A percentile compares a stretch with the other conserved stretches of the same genome.
Conservation (phyloP, 495 filamentous ascomycete species). For the Apodospora peruviana region DNA sequence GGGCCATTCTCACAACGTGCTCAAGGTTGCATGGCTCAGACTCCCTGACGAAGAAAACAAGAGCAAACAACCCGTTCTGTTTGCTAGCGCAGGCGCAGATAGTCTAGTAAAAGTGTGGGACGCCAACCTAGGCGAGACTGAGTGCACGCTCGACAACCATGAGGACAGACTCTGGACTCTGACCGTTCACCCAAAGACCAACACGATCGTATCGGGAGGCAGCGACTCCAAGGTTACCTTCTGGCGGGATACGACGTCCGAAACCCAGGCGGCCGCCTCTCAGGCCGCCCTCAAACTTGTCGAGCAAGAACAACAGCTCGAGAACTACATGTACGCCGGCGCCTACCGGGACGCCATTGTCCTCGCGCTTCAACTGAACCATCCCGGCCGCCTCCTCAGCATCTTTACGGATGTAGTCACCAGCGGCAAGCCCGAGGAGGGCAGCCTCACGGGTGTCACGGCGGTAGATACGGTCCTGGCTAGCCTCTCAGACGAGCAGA, state of each 20-base stretch:
- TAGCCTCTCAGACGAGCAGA: conserved; percentile 72
- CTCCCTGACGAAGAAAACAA: conserved; percentile 44
- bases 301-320: conserved; percentile 86
- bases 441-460: conserved; percentile 62
- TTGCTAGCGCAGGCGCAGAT: conserved; percentile 88
- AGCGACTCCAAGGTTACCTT: conserved; percentile 88
- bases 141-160: conserved; percentile 91
- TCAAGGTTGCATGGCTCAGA: conserved; percentile 88
- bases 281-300: conserved; percentile 70
- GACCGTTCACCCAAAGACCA: conserved; percentile 58
- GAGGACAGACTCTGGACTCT: conserved; percentile 89
- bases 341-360: conserved; percentile 90
- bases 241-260: conserved; percentile 88
- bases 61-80: conserved; percentile 50
- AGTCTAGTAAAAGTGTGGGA: conserved; percentile 98
- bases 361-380: conserved; percentile 85
- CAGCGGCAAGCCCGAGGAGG: conserved; percentile 51
- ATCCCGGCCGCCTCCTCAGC: conserved; percentile 75
- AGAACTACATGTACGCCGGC: conserved; percentile 81
- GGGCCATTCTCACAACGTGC: conserved; percentile 89
- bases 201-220: conserved; percentile 79
- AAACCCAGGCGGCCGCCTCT: conserved; percentile 64
- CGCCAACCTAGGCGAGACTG: conserved; percentile 68
- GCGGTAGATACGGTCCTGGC: conserved; percentile 82
- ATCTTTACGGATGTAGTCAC: conserved; percentile 78